Evolutionary conservation across 192 early-diverging fungal genomes (phyloP), one percentile per base, ranked within the genome.

Genomic region (Podila epicladia): DNA sequence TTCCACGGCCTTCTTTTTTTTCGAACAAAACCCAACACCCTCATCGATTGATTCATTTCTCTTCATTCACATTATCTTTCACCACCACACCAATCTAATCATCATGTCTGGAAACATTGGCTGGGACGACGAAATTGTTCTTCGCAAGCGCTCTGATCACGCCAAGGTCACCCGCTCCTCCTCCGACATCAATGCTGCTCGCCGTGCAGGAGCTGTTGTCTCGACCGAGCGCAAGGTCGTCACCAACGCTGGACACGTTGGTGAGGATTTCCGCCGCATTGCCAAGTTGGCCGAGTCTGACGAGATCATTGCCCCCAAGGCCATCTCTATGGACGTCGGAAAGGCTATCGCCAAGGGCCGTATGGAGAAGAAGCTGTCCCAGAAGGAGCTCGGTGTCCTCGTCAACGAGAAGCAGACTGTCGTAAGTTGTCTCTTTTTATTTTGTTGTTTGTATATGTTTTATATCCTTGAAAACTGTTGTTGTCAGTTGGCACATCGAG

Each of bases 321-420:
- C 88, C 33, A 87, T 99, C 9, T 87, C 88, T 33, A 74, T 92
- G 6, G 83, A 87, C 37, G 92, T 97, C 24, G 90, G 92, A 41
- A 93, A 93, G 72, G 92, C 95, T 5, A 97, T 99, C 69, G 89
- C 90, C 73, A 86, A 95, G 74, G 97, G 90, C 15, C 87, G 96
- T 63, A 78, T 89, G 70, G 92, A 88, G 17, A 93, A 94, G 86
- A 82, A 83, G 17, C 62, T 93, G 80, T 96, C 91, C 31, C 97
- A 99, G 82, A 97, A 97, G 91, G 94, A 96, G 22, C 85, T 97
- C 32, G 94, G 92, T 41, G 91, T 90, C 53, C 91, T 90, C 76
- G 93, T 99, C 82, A 97, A 97, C 70, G 97, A 99, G 79, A 97
- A 97, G 88, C 91, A 93, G 63, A 92, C 91, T 64, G 89, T 97